Evolutionary conservation across 441 rosid genomes (phyloP).

Genomic region (Mallotus japonicus): DNA sequence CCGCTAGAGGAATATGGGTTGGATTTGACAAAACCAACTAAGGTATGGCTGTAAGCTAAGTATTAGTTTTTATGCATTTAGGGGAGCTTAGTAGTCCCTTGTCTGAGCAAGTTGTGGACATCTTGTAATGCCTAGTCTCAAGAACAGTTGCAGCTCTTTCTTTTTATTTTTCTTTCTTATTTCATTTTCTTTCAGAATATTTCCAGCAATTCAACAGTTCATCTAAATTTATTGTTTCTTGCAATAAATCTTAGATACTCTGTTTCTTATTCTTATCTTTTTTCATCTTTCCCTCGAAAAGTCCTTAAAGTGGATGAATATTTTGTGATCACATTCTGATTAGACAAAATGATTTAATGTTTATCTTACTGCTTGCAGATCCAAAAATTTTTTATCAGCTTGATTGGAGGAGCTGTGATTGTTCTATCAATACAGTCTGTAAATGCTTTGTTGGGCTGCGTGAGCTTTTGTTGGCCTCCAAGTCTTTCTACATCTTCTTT

Average conservation of each 20-base stretch:
- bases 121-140: constrained; percentile 1
- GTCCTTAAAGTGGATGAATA: background rate
- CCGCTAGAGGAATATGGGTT: constrained; percentile 80
- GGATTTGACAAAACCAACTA: constrained; percentile 51
- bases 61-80: background rate
- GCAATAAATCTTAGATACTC: too few relatives aligned
- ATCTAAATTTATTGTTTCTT: too few relatives aligned
- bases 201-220: too few relatives aligned
- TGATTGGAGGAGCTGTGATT: constrained; percentile 68
- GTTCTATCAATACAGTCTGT: constrained; percentile 57
- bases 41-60: constrained; percentile 43
- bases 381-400: constrained; percentile 53
- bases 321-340: constrained; percentile 5
- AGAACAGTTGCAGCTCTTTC: background rate
- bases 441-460: constrained; percentile 64
- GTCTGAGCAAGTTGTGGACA: background rate
- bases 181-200: background rate
- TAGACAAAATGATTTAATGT: constrained; percentile 13
- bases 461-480: constrained; percentile 59
- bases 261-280: background rate
- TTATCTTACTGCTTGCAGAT: constrained; percentile 49
- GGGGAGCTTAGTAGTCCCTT: background rate
- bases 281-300: background rate
- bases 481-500: constrained; percentile 44
- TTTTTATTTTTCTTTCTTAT: background rate